Evolutionary conservation across 75 land plant species (phyloP).

Genomic region (Cryptomeria japonica): DNA sequence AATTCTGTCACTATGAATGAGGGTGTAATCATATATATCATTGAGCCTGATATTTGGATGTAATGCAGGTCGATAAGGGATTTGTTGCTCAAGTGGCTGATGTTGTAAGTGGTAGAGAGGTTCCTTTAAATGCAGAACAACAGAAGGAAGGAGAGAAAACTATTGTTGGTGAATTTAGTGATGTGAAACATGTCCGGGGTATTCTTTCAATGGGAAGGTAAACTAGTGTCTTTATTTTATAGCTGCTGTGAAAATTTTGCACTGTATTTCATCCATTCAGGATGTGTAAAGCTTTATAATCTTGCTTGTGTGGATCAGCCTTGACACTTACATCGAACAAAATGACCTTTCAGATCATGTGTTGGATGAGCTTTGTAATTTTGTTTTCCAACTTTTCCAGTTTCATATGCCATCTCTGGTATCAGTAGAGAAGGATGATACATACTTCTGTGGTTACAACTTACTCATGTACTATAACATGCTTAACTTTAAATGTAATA

Average conservation of each 20-base stretch:
- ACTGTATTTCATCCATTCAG: background rate
- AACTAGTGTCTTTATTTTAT: background rate
- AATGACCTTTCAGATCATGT: background rate
- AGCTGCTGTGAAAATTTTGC: background rate
- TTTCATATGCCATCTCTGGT: slow-evolving; percentile 1
- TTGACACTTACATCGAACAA: background rate
- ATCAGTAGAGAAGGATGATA: background rate
- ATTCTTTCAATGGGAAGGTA: slow-evolving; percentile 99
- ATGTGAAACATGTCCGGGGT: slow-evolving; percentile 93
- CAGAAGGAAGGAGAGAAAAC: slow-evolving; percentile 83
- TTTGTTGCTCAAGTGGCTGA: slow-evolving; percentile 99
- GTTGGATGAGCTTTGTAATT: background rate
- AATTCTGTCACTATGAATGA: background rate
- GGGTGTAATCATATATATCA: background rate
- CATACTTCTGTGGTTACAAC: background rate
- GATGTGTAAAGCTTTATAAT: background rate
- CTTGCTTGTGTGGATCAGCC: background rate
- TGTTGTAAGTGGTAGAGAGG: slow-evolving; percentile 87
- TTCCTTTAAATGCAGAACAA: slow-evolving; percentile 90
- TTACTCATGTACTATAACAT: background rate
- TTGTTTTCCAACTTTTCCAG: background rate
- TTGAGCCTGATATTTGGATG: background rate
- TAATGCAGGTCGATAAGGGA: slow-evolving; percentile 85
- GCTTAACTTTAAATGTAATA: background rate
- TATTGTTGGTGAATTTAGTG: slow-evolving; percentile 94